Base-by-base conservation (phyloP, 2,329 filamentous ascomycete genomes). In the Rugonectria rugulosa region DNA sequence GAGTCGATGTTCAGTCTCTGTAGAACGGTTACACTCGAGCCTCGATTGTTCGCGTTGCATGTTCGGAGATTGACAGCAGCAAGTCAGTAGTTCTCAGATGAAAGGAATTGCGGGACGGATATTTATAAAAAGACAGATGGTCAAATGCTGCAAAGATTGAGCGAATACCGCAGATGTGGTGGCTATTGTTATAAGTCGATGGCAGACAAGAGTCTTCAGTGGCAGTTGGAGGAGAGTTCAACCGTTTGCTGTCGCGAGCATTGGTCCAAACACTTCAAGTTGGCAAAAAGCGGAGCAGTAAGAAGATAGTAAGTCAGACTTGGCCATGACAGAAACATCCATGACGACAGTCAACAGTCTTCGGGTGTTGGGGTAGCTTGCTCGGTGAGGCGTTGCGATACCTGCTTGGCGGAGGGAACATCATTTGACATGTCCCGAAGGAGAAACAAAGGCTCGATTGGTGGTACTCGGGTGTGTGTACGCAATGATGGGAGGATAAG, bases 1-100 rank as follows among this genome's bases (percentile, higher is more conserved):
- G 61, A 43, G 44, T 65, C 49, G 53, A 41, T 61, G 53, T 63
- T 59, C 61, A 57, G 48, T 54, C n/a, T 56, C 59, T 51, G 57
- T 61, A 48, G 46, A 50, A 55, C 57, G 46, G 47, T 48, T 51
- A 52, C 50, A 59, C 36, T 46, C 54, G 65, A 60, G 60, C 60
- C 50, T 65, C 46, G 54, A 40, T 53, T 41, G 40, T 51, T 51
- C 29, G 37, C 37, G 37, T 21, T 40, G 37, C 37, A 40, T 40
- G 12, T 23, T 40, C 19, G 37, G 19, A 53, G 58, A 54, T 58
- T 51, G 29, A 21, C 31, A 29, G 36, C 32, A 38, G 40, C 29
- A 15, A n/a, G n/a, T 27, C 23, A 24, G 14, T 24, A 19, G 38
- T 15, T 26, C 11, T 9, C 14, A 20, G n/a, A 15, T 20, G 36